Conservation (phyloP, 805 yeast species). For the Cyberlindnera amylophila region DNA sequence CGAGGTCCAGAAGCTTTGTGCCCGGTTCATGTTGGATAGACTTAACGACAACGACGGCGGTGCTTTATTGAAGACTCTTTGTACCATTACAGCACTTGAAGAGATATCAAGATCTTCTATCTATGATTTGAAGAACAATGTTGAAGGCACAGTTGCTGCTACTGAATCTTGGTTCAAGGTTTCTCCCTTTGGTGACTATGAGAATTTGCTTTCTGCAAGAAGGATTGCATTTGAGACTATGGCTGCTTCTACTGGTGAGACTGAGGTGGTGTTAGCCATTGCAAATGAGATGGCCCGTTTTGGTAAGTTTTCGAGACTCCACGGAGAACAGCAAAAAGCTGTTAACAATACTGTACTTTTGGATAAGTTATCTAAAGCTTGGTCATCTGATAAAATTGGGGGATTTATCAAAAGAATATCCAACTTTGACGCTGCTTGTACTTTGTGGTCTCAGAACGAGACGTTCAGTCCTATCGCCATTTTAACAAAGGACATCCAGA, state of each 20-base stretch:
- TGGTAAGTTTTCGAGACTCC: constrained; percentile 37
- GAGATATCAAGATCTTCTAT: neutral
- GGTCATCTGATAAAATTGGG: neutral
- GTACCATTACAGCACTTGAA: constrained; percentile 16
- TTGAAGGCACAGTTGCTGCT: constrained; percentile 6
- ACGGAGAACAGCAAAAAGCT: constrained; percentile 43
- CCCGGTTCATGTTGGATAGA: constrained; percentile 7
- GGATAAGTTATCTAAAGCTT: constrained; percentile 33
- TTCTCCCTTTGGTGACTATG: constrained; percentile 35
- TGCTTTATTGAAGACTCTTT: constrained; percentile 10
- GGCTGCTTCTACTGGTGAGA: neutral
- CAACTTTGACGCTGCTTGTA: constrained; percentile 48
- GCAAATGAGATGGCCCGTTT: constrained; percentile 39
- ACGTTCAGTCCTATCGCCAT: constrained; percentile 55
- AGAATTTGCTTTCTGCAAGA: constrained; percentile 42
- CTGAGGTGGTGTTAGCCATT: constrained; percentile 25
- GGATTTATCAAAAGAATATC: constrained; percentile 13
- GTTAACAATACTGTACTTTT: constrained; percentile 46
- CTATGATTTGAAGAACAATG: neutral
- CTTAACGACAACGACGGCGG: constrained; percentile 6
- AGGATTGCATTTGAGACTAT: constrained; percentile 28
- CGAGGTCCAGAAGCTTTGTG: constrained; percentile 18
- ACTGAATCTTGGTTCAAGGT: constrained; percentile 35
- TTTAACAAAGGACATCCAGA: constrained; percentile 32
- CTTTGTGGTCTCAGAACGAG: constrained; percentile 64